Evolutionary conservation across 306 rosid species (phyloP), one percentile per base, ranked within the genome.

Genomic region (Nissolia schottii): DNA sequence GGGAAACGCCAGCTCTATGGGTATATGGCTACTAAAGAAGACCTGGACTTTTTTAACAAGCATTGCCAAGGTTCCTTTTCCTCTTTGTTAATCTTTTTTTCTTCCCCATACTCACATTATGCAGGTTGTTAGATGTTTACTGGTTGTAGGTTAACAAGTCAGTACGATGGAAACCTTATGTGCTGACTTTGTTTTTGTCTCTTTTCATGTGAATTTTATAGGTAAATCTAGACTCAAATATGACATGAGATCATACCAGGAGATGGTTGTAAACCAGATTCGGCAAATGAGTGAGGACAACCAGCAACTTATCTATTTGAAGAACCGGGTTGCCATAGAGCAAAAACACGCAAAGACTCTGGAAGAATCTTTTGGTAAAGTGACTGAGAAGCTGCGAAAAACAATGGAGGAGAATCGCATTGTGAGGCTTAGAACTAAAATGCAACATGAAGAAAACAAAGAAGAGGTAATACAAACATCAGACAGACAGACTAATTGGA

Each of bases 221-320:
- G 97, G 91, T 29, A 92, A 92, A 73, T 59, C 95, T 18, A 85
- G 70, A 80, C 83, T 88, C 71, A 92, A 90, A 54, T 88, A 46
- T 77, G 98, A 92, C 12, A 34, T 92, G 86, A 78, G 79, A 67
- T 90, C 96, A 4, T 85, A 90, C 68, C 88, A 85, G 46, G 96
- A 92, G 77, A 86, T 80, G 91, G 98, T 92, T 16, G 90, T 90
- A 9, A 69, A 77, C 51, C 91, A 86, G 72, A 82, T 90, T 24
- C 71, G 85, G 64, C 89, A 92, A 77, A 92, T 92, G 98, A 90
- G 79, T 23, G 98, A 90, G 80, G 96, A 92, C 75, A 87, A 87
- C 74, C 89, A 87, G 69, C 84, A 75, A 19, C 89, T 87, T 62
- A 19, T 56, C 29, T 87, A 76, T 77, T 72, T 82, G 11, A 87